Evolutionary conservation across 2,329 filamentous ascomycete genomes (phyloP), one percentile per base, ranked within the genome.

Genomic region (Penicillium sumatraense): DNA sequence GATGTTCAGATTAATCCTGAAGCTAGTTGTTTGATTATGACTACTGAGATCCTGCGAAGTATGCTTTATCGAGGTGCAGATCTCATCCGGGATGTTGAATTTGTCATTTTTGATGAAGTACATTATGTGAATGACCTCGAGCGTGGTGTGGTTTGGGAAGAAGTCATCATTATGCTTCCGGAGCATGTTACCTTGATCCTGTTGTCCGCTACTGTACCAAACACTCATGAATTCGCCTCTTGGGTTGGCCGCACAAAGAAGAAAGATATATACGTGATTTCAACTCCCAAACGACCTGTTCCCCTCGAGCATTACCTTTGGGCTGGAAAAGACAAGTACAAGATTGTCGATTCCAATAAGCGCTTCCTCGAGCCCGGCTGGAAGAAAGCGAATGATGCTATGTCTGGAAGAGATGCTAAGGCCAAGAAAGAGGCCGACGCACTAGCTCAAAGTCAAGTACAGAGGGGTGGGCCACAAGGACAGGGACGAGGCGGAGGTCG

Each of bases 101-200:
- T 96, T 72, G 95, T 99, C 64, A 97, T 99, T 46, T 99, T 99
- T 60, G 95, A 99, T 68, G 95, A 99, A 75, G 95, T 99, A 2
- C 95, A 99, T 75, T 99, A 99, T 71, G 93, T 99, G 62, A 99
- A 98, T 70, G 95, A 99, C 72, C 83, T 89, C 23, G 95, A 98
- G 73, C 86, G 95, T 75, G 95, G 95, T 68, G 95, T 99, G 5
- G 95, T 99, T 0, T 99, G 95, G 95, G 95, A 99, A 75, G 95
- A 99, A 75, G 95, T 99, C 67, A 99, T 99, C 69, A 99, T 99
- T 68, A 98, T 99, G 95, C 82, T 99, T 52, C 95, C 95, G 0
- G 93, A 96, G 71, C 95, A 99, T 75, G 91, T 99, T 35, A 96
- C 95, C 2, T 83, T 99, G 20, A 99, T 99, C 63, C 80, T 98